Conservation (phyloP, 257 asterid genomes). For the Paraleonurus japonicus region DNA sequence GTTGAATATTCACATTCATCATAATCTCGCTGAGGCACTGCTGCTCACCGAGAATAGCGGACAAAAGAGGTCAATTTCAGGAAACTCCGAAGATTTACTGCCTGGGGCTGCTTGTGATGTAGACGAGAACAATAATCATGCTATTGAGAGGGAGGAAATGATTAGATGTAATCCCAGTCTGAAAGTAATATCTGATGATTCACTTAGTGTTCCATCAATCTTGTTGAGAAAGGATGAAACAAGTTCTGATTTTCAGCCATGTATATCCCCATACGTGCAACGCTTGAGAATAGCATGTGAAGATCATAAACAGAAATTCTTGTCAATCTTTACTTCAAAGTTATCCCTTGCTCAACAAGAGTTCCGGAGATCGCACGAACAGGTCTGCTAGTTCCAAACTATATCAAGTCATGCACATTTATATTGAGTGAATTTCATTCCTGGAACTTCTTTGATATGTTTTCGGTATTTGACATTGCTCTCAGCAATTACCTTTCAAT, state of each 20-base stretch:
- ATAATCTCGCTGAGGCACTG: constrained; percentile 80
- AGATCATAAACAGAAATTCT: constrained; percentile 66
- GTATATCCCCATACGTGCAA: constrained; percentile 36
- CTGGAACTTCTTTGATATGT: constrained; percentile 7
- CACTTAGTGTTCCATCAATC: constrained; percentile 34
- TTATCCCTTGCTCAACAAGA: constrained; percentile 73
- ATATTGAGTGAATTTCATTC: constrained; percentile 10
- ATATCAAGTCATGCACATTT: constrained; percentile 9
- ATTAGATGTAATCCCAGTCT: constrained; percentile 29
- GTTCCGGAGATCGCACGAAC: constrained; percentile 69
- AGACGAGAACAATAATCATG: constrained; percentile 32
- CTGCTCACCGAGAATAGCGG: constrained; percentile 35
- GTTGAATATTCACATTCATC: constrained; percentile 82
- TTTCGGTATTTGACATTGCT: neutral
- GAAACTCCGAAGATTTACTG: constrained; percentile 31
- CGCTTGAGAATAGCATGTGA: constrained; percentile 54
- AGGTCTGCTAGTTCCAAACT: constrained; percentile 53
- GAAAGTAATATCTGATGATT: constrained; percentile 30
- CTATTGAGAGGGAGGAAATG: constrained; percentile 34
- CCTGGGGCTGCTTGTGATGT: constrained; percentile 25
- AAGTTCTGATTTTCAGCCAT: constrained; percentile 27
- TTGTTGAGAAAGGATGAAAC: constrained; percentile 30
- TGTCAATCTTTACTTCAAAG: constrained; percentile 61
- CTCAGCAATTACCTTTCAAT: neutral
- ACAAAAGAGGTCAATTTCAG: constrained; percentile 31